phyloP scores from a whole-genome alignment of 2,329 filamentous ascomycete species.

The Microcyclosporella mali region DNA sequence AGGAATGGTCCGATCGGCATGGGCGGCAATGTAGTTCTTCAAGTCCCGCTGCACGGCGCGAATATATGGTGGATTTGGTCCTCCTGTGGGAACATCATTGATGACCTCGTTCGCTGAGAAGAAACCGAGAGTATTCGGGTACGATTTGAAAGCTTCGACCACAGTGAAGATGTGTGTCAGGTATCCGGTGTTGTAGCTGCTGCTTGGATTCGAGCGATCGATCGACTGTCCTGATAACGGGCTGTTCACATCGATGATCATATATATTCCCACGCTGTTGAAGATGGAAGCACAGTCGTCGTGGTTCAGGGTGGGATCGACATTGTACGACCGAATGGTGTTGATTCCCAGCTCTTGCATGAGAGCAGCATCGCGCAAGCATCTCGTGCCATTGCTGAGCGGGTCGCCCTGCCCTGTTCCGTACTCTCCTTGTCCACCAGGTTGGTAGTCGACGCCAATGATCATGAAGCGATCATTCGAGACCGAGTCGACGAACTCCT shows the following conservation, averaged over 20 bases:
- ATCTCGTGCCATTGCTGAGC: slow-evolving; percentile 51
- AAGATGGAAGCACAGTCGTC: slow-evolving; percentile 59
- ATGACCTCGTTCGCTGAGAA: slow-evolving; percentile 65
- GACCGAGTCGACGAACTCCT: slow-evolving; percentile 56
- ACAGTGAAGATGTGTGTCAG: slow-evolving; percentile 55
- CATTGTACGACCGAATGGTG: slow-evolving; percentile 60
- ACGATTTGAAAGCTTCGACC: slow-evolving; percentile 61
- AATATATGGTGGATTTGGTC: slow-evolving; percentile 53
- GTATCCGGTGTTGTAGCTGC: slow-evolving; percentile 51
- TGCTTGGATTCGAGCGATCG: slow-evolving; percentile 49
- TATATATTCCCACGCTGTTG: slow-evolving; percentile 60
- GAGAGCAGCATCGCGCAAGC: slow-evolving; percentile 57
- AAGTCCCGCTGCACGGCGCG: slow-evolving; percentile 59
- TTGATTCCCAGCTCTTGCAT: slow-evolving; percentile 60
- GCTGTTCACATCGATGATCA: slow-evolving; percentile 61
- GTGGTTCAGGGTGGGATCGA: slow-evolving; percentile 55
- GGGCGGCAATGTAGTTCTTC: slow-evolving; percentile 60
- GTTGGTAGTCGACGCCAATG: slow-evolving; percentile 54
- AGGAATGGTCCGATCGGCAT: slow-evolving; percentile 53
- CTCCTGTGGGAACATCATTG: slow-evolving; percentile 50
- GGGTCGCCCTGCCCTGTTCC: slow-evolving; percentile 48
- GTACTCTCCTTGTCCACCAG: slow-evolving; percentile 55
- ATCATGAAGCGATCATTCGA: slow-evolving; percentile 56
- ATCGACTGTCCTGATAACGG: slow-evolving; percentile 52
- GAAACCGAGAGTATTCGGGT: slow-evolving; percentile 60